These are phyloP conservation scores for Excoecaria cochinchinensis DNA, from an alignment of 345 rosid genomes.

Conservation along the genomic window DNA sequence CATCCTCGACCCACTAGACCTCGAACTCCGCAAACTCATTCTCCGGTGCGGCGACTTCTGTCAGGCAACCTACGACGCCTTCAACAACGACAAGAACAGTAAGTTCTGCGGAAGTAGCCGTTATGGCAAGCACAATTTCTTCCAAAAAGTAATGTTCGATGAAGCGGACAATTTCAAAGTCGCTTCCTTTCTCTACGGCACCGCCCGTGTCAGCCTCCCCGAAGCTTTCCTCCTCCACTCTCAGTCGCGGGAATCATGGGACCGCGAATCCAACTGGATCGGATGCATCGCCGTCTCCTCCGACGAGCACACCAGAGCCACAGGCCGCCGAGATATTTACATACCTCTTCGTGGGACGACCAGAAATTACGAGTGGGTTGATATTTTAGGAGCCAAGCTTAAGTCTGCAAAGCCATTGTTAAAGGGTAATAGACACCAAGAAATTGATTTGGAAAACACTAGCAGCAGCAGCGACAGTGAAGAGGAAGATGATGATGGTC, in stretches of 20 bases:
- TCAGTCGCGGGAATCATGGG: conserved; percentile 74
- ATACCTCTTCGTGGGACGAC: conserved; percentile 74
- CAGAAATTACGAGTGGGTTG: conserved; percentile 78
- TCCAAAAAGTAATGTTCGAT: conserved; percentile 68
- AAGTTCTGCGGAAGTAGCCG: conserved; percentile 87
- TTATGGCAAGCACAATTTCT: conserved; percentile 59
- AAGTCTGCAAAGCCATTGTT: conserved; percentile 52
- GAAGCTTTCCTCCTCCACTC: conserved; percentile 70
- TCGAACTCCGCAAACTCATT: conserved; percentile 62
- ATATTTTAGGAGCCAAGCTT: conserved; percentile 57
- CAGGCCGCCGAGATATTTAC: conserved; percentile 78
- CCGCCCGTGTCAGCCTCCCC: conserved; percentile 58
- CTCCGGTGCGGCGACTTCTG: conserved; percentile 89
- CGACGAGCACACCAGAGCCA: conserved; percentile 42
- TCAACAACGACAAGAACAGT: conserved; percentile 80
- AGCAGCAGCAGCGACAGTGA: conserved; percentile 27
- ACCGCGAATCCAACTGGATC: conserved; percentile 96
- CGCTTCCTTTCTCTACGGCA: conserved; percentile 64
- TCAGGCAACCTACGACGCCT: conserved; percentile 90
- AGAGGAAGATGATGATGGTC: conserved; percentile 39
- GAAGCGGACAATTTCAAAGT: conserved; percentile 50
- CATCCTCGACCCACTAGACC: conserved; percentile 69
- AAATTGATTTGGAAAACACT: not conserved
- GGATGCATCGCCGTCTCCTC: conserved; percentile 77
- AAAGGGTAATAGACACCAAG: not conserved